These are phyloP conservation scores for Phalaenopsis aphrodite DNA, from an alignment of 106 monocot species.

Conservation along the genomic window DNA sequence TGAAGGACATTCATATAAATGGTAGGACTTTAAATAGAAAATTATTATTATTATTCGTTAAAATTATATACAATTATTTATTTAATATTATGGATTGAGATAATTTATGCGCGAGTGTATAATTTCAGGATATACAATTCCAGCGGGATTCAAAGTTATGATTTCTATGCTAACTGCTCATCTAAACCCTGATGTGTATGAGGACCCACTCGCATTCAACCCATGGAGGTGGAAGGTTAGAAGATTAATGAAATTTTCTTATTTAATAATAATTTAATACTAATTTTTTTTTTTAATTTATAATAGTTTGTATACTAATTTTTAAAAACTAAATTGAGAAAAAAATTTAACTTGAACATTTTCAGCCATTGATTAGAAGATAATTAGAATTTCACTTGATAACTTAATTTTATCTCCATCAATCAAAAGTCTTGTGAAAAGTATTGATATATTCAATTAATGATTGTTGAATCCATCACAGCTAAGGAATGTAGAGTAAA, in stretches of 20 bases:
- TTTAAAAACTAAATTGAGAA: too few relatives aligned
- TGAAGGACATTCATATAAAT: conserved; percentile 36
- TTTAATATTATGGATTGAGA: background rate
- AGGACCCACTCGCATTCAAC: conserved; percentile 42
- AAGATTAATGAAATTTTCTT: background rate
- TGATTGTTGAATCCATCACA: too few relatives aligned
- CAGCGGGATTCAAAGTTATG: conserved; percentile 44
- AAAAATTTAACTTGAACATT: too few relatives aligned
- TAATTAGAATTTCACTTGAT: too few relatives aligned
- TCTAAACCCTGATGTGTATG: conserved; percentile 40
- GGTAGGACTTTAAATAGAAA: conserved; percentile 12
- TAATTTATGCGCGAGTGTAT: background rate
- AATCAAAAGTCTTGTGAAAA: too few relatives aligned
- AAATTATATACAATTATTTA: background rate
- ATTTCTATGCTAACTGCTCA: conserved; percentile 42
- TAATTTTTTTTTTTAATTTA: too few relatives aligned
- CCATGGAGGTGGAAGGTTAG: conserved; percentile 51
- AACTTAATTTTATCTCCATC: too few relatives aligned
- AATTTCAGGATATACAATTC: conserved; percentile 38
- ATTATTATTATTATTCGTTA: background rate
- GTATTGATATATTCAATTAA: too few relatives aligned
- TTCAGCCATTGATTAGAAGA: too few relatives aligned
- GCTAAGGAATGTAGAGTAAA: too few relatives aligned
- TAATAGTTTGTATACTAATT: too few relatives aligned
- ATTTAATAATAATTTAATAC: too few relatives aligned